phyloP scores from a whole-genome alignment of 2,329 filamentous ascomycete genomes.

The Colletotrichum sp. region DNA sequence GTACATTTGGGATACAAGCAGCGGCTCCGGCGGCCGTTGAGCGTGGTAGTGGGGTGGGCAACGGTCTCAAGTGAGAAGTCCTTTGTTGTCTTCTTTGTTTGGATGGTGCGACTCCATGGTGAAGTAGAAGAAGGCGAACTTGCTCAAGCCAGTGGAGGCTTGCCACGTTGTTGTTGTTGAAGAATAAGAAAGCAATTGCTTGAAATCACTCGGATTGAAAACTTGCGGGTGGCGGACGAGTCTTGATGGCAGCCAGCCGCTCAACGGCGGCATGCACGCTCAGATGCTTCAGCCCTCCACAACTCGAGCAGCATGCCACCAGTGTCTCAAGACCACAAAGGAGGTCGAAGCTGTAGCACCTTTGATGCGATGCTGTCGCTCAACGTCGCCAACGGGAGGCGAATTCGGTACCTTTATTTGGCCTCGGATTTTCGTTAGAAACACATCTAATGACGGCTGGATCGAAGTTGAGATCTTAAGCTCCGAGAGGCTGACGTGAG shows the following conservation, averaged over 20 bases:
- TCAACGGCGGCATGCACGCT: conserved; percentile 1
- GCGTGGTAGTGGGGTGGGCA: neutral
- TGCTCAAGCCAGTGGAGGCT: neutral
- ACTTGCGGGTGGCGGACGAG: neutral
- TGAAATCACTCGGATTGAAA: neutral
- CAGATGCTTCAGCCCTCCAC: neutral
- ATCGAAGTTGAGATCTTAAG: neutral
- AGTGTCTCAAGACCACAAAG: neutral
- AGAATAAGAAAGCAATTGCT: neutral
- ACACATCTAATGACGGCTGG: neutral
- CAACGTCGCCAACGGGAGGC: neutral
- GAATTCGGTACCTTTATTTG: neutral
- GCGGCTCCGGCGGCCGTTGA: neutral
- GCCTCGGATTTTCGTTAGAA: neutral
- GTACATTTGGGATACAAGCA: neutral
- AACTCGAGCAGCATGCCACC: neutral
- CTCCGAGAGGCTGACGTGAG: neutral
- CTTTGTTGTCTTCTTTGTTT: conserved; percentile 4
- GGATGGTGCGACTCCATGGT: neutral
- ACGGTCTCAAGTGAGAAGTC: neutral
- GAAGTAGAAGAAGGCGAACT: neutral
- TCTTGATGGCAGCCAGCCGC: neutral
- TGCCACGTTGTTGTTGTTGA: neutral
- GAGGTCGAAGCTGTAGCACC: neutral
- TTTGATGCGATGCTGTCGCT: neutral